Base-by-base conservation (phyloP, 257 asterid genomes). In the Ilex aquifolium region DNA sequence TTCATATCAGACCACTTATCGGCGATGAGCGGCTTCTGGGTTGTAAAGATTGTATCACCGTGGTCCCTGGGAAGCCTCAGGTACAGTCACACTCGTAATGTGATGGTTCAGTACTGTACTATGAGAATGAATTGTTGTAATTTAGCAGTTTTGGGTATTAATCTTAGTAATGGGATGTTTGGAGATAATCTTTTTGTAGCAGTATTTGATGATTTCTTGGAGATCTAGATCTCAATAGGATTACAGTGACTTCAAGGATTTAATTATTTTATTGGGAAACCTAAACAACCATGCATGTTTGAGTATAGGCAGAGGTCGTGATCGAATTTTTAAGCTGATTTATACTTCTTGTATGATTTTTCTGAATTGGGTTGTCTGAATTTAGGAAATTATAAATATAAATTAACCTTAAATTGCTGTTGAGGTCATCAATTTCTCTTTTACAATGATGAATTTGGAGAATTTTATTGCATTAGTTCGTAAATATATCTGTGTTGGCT, bases 21-120 rank as follows among this genome's bases (percentile, higher is more conserved):
- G 97, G 96, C 44, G 99, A 93, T 73, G 99, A 93, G 75, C 86
- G 69, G 80, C 86, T 93, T 77, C 99, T 85, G 82, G 97, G 97
- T 44, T 93, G 99, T 73, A 82, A 90, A 68, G 99, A 93, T 79
- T 93, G 99, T 74, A 97, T 86, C 17, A 65, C 95, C 56, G 76
- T 93, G 42, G 88, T 77, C 49, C 73, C 88, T 66, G 95, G 88
- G 67, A 93, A 93, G 73, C 97, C 96, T 70, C 99, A 93, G 99
- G 99, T 93, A 82, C 82, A 32, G 31, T 42, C 65, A 4, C 31
- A 27, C 15, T 61, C 51, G 53, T 65, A 79, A 79, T 86, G 91
- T 68, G 78, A 57, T 72, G 27, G 10, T 53, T 80, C 70, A 55
- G 65, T 68, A 74, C 30, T 60, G 36, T 50, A 30, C 68, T 59